Evolutionary conservation across 2,329 filamentous ascomycete genomes (phyloP).

Genomic region (Fusarium sp.): DNA sequence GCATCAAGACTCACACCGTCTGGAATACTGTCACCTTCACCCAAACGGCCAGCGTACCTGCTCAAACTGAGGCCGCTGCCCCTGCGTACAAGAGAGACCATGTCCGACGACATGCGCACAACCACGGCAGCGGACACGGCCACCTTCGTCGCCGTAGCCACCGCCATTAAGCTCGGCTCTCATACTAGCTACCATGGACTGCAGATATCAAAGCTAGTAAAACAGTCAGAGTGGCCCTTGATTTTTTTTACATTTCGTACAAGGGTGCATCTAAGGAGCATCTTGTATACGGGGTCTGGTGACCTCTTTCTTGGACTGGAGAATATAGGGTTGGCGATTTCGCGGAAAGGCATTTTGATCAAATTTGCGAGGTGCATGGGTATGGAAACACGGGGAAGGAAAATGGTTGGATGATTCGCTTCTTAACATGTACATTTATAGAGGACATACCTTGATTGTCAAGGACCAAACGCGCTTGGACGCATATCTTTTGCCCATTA

Average conservation of each 20-base stretch:
- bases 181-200: slow-evolving; percentile 21
- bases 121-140: slow-evolving; percentile 50
- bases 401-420: slow-evolving; percentile 47
- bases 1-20: slow-evolving; percentile 55
- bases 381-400: slow-evolving; percentile 18
- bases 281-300: slow-evolving; percentile 24
- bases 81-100: slow-evolving; percentile 46
- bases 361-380: slow-evolving; percentile 23
- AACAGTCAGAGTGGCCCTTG: slow-evolving; percentile 4
- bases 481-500: slow-evolving; percentile 33
- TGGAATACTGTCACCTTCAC: slow-evolving; percentile 65
- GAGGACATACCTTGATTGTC: slow-evolving; percentile 46
- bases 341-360: slow-evolving; percentile 27
- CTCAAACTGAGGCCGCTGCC: slow-evolving; percentile 30
- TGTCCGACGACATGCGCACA: slow-evolving; percentile 55
- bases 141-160: slow-evolving; percentile 49
- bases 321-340: slow-evolving; percentile 38
- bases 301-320: slow-evolving; percentile 24
- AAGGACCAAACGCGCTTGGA: slow-evolving; percentile 28
- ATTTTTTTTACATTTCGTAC: slow-evolving; percentile 26
- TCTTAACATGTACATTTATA: slow-evolving; percentile 51
- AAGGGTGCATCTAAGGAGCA: slow-evolving; percentile 27
- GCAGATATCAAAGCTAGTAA: slow-evolving; percentile 23
- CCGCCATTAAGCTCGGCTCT: slow-evolving; percentile 43
- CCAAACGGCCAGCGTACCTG: slow-evolving; percentile 43